Evolutionary conservation across 2,329 filamentous ascomycete genomes (phyloP).

Genomic region (Penicillium occitanis): DNA sequence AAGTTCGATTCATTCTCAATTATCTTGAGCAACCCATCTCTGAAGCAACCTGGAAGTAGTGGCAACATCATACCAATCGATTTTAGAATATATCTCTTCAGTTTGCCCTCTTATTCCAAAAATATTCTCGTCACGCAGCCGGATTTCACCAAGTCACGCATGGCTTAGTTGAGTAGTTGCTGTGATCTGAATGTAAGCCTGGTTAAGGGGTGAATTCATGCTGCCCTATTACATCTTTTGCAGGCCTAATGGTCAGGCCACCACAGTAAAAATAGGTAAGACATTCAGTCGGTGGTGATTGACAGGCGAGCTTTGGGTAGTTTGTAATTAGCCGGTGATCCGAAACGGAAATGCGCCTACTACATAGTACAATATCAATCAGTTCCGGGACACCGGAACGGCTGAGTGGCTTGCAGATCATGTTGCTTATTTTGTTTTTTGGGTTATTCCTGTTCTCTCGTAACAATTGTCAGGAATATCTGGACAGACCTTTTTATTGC

Average conservation of each 20-base stretch:
- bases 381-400: not conserved
- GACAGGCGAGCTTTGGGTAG: not conserved
- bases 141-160: not conserved
- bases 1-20: not conserved
- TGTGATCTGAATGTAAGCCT: too few species aligned
- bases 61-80: not conserved
- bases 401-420: slow-evolving; percentile 8
- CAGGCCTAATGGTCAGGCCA: not conserved
- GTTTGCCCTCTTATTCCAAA: not conserved
- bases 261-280: not conserved
- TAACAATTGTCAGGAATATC: not conserved
- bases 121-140: not conserved
- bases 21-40: not conserved
- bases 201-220: not conserved
- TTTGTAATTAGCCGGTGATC: not conserved
- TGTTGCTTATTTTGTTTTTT: slow-evolving; percentile 12
- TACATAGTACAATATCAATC: not conserved
- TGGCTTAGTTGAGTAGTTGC: not conserved
- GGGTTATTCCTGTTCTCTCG: not conserved
- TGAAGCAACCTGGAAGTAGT: not conserved
- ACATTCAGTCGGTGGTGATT: not conserved
- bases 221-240: not conserved
- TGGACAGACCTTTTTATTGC: not conserved
- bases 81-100: not conserved
- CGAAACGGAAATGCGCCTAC: not conserved